These are phyloP conservation scores for Schoenoplectus triqueter DNA, from an alignment of 202 grass and related monocot genomes.

Conservation along the genomic window DNA sequence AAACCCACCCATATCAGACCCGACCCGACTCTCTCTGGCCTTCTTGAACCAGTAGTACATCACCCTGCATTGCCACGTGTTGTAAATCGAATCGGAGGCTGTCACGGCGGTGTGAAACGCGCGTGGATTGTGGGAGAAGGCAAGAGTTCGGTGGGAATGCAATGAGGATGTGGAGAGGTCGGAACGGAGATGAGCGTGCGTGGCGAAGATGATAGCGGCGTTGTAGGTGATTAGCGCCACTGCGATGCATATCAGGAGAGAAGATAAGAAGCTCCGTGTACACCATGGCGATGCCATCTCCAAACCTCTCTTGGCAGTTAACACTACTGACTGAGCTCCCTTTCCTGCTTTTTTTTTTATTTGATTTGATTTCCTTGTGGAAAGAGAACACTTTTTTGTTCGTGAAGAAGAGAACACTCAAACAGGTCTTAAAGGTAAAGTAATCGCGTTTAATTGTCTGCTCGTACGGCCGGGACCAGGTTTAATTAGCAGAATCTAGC, in stretches of 20 bases:
- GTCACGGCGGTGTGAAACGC: constrained; percentile 91
- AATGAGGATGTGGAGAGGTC: constrained; percentile 28
- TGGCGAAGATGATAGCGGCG: constrained; percentile 55
- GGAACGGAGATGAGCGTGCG: constrained; percentile 37
- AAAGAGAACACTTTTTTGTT: background rate
- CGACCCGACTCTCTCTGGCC: constrained; percentile 38
- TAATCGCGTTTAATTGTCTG: background rate
- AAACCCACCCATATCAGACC: constrained; percentile 83
- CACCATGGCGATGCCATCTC: constrained; percentile 11
- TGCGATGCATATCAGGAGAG: constrained; percentile 50
- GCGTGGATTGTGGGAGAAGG: constrained; percentile 19
- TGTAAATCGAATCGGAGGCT: constrained; percentile 66
- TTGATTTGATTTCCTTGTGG: background rate
- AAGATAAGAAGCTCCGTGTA: constrained; percentile 43
- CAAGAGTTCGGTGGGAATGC: constrained; percentile 34
- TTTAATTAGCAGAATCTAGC: background rate
- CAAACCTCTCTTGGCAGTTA: constrained; percentile 3
- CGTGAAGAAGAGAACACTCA: no score
- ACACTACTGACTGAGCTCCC: background rate
- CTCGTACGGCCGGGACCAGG: background rate
- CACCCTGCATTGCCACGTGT: constrained; percentile 87
- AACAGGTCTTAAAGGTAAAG: background rate
- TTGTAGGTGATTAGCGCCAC: constrained; percentile 74
- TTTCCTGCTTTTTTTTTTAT: background rate
- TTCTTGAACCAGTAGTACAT: constrained; percentile 99